Evolutionary conservation across 192 early-diverging fungal species (phyloP), one percentile per base, ranked within the genome.

Genomic region (Haplosporangium gracile): DNA sequence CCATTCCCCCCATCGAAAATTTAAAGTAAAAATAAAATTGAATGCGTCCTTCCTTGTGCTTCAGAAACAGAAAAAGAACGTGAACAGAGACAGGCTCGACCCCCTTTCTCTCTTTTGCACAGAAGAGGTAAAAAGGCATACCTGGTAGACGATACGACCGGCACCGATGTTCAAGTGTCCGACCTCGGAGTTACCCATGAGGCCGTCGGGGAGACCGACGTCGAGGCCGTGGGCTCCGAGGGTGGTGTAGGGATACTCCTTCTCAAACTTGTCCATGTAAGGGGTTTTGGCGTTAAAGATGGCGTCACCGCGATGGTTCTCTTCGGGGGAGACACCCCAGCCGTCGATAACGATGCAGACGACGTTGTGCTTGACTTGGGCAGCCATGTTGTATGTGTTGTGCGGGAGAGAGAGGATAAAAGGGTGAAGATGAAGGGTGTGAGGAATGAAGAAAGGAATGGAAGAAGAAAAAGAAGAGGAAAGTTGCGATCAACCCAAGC

Each of bases 101-200:
- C 4, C 51, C 29, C 16, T 65, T 38, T 73, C 40, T 20, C 32
- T 63, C 60, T 2, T 75, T 29, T 39, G 16, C 47, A 49, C 49
- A 51, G 20, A 51, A 51, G 36, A 51, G 49, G 1, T 18, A 51
- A 65, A 11, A 4, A 26, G 4, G 11, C 63, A 72, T 90, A 95
- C 95, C 92, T 99, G 99, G 89, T 99, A 99, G 42, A 99, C 99
- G 29, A 99, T 93, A 51, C 99, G 94, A 43, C 99, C 99, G 68
- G 99, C 99, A 72, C 99, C 99, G 94, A 99, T 98, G 93, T 99
- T 99, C 86, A 99, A 89, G 83, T 99, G 99, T 16, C 99, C 99
- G 60, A 99, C 99, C 90, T 99, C 99, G 60, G 96, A 97, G 94
- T 99, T 99, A 76, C 98, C 99, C 99, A 99, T 99, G 73, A 99